These are phyloP conservation scores for Serendipita sp. DNA, from an alignment of 768 basidiomycete species.

Conservation along the genomic window DNA sequence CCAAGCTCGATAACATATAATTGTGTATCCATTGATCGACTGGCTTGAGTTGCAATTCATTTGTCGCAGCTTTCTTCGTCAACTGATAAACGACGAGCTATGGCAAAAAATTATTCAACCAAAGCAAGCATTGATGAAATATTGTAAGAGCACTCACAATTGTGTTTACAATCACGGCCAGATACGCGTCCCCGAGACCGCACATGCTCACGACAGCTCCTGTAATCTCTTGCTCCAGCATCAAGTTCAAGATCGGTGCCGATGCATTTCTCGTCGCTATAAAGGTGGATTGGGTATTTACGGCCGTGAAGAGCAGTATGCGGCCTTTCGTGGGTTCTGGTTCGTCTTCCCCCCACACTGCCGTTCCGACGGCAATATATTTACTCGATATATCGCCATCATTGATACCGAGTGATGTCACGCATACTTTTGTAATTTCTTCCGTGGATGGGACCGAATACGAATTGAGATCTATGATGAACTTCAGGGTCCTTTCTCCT, in stretches of 20 bases:
- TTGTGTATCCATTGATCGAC: constrained; percentile 63
- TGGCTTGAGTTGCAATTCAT: constrained; percentile 23
- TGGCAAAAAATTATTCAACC: not conserved
- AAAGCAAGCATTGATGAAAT: not conserved
- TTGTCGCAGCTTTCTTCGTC: constrained; percentile 23
- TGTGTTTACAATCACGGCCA: constrained; percentile 56
- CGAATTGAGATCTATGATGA: not conserved
- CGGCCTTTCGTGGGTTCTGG: constrained; percentile 34
- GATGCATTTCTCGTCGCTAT: constrained; percentile 12
- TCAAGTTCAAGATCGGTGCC: constrained; percentile 20
- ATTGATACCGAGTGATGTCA: constrained; percentile 14
- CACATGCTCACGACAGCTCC: constrained; percentile 56
- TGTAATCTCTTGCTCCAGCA: constrained; percentile 23
- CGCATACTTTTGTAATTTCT: constrained; percentile 41
- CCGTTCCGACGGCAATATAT: constrained; percentile 27
- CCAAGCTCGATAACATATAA: constrained; percentile 57
- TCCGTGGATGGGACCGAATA: constrained; percentile 30
- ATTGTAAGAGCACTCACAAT: constrained; percentile 32
- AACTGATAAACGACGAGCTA: constrained; percentile 24
- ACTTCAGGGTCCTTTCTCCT: not conserved
- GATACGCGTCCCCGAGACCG: constrained; percentile 27
- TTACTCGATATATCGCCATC: constrained; percentile 14
- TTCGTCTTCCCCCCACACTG: constrained; percentile 18
- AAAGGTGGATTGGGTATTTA: constrained; percentile 16
- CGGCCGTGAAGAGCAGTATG: constrained; percentile 30